Percentiles rank a stretch among this genome's conserved stretches.
Conservation (phyloP, 2,329 filamentous ascomycete genomes). For the Colletotrichum salicis region DNA sequence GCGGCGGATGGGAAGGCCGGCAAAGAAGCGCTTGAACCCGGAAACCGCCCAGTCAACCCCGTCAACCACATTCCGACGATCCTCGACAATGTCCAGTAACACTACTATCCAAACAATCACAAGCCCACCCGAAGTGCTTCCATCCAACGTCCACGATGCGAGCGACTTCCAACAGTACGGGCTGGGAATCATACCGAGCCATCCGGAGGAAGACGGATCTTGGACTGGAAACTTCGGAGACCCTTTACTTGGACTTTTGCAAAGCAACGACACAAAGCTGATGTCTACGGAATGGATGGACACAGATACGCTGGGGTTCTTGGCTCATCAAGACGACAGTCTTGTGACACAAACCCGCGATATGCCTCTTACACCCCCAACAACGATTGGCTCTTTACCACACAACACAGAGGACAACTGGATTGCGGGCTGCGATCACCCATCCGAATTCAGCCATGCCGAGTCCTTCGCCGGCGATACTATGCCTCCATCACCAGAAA, state of each 20-base stretch:
- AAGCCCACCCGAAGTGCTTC: conserved; percentile 1
- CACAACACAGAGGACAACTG: conserved; percentile 17
- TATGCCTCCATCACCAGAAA: conserved; percentile 10
- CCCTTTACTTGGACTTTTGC: conserved; percentile 19
- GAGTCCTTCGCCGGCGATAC: conserved; percentile 16
- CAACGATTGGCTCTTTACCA: conserved; percentile 15
- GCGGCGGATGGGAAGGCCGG: conserved; percentile 28
- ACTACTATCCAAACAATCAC: conserved; percentile 19
- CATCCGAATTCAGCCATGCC: not conserved
- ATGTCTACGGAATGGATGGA: conserved; percentile 25
- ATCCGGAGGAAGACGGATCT: conserved; percentile 1
- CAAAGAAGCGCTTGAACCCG: conserved; percentile 27
- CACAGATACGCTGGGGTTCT: conserved; percentile 10
- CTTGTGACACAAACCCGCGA: not conserved
- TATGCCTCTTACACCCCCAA: conserved; percentile 23
- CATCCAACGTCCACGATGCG: conserved; percentile 2
- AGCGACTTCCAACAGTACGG: conserved; percentile 31
- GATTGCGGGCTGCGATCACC: conserved; percentile 11
- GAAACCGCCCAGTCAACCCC: conserved; percentile 1
- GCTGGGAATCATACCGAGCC: conserved; percentile 16
- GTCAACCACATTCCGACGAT: conserved; percentile 8
- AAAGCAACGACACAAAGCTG: conserved; percentile 10
- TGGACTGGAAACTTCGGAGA: conserved; percentile 27
- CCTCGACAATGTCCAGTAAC: conserved; percentile 23
- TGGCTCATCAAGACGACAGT: conserved; percentile 11